Evolutionary conservation across 2,329 filamentous ascomycete genomes (phyloP), one percentile per base, ranked within the genome.

Genomic region (Fusarium palustre): DNA sequence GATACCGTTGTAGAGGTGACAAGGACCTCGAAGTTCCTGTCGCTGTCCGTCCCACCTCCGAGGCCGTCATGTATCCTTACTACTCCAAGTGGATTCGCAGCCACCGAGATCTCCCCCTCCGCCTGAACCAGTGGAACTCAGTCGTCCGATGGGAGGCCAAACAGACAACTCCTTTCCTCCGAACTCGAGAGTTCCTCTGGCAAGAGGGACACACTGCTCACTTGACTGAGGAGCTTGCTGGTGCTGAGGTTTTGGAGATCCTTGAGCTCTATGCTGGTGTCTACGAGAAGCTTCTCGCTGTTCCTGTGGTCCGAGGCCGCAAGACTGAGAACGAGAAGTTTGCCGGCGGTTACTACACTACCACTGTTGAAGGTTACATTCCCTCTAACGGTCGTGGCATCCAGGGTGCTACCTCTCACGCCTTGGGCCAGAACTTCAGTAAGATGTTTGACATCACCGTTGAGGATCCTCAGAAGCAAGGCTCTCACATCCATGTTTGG

Each of bases 301-400:
- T 98, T 42, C 96, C 96, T 34, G 94, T 99, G 15, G 92, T 99
- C 67, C 93, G 94, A 76, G 96, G 96, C 43, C 86, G 86, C 76
- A 99, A 99, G 88, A 99, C 97, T 0, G 94, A 97, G 79, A 97
- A 97, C 77, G 96, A 99, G 84, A 97, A 97, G 83, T 99, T 99
- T 75, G 94, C 96, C 11, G 96, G 96, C 79, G 94, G 94, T 71
- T 91, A 95, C 82, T 99, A 97, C 84, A 98, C 96, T 48, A 97
- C 95, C 62, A 99, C 96, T 2, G 92, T 97, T 48, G 96, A 99
- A 82, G 96, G 94, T 34, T 99, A 97, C 80, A 97, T 99, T 72
- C 94, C 96, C 36, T 90, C 93, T 66, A 98, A 97, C 70, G 96
- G 96, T 25, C 92, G 96, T 78, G 96, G 96, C 79, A 98, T 99